phyloP scores from a whole-genome alignment of 1,139 yeast species.

The Suhomyces anneliseae region DNA sequence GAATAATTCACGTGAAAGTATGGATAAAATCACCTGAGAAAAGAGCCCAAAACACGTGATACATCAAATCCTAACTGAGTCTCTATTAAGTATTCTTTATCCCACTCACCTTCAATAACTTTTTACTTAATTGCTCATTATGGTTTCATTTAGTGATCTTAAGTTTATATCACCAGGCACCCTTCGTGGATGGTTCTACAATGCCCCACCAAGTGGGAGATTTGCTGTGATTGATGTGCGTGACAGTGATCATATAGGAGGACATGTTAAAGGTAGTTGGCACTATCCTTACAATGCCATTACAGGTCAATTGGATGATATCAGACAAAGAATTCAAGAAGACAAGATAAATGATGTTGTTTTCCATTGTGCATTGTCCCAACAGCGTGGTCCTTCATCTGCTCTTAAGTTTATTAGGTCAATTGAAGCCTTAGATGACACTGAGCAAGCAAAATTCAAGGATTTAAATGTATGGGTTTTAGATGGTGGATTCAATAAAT shows the following conservation, averaged over 20 bases:
- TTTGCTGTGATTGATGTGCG: slow-evolving; percentile 83
- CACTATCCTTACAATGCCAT: slow-evolving; percentile 63
- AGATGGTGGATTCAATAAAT: slow-evolving; percentile 78
- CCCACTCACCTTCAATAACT: no score
- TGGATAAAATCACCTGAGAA: no score
- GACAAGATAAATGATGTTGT: slow-evolving; percentile 55
- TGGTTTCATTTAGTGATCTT: slow-evolving; percentile 13
- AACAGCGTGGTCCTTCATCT: slow-evolving; percentile 86
- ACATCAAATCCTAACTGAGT: not conserved
- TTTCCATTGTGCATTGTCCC: slow-evolving; percentile 88
- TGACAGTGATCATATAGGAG: slow-evolving; percentile 68
- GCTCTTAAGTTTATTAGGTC: slow-evolving; percentile 67
- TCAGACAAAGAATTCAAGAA: slow-evolving; percentile 36
- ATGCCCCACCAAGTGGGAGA: slow-evolving; percentile 37
- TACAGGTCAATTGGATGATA: slow-evolving; percentile 38
- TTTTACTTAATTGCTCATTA: not conserved
- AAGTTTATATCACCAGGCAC: slow-evolving; percentile 46
- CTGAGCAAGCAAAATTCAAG: slow-evolving; percentile 24
- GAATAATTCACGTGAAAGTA: no score
- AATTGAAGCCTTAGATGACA: slow-evolving; percentile 39
- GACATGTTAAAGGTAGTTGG: slow-evolving; percentile 65
- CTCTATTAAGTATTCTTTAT: no score
- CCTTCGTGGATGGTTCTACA: slow-evolving; percentile 47
- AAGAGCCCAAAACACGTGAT: no score
- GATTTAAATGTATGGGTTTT: slow-evolving; percentile 65